A percentile compares a stretch with the other conserved stretches of the same genome.
These are phyloP conservation scores for Pseudopithomyces chartarum DNA, from an alignment of 2,329 filamentous ascomycete genomes.

Conservation along the genomic window DNA sequence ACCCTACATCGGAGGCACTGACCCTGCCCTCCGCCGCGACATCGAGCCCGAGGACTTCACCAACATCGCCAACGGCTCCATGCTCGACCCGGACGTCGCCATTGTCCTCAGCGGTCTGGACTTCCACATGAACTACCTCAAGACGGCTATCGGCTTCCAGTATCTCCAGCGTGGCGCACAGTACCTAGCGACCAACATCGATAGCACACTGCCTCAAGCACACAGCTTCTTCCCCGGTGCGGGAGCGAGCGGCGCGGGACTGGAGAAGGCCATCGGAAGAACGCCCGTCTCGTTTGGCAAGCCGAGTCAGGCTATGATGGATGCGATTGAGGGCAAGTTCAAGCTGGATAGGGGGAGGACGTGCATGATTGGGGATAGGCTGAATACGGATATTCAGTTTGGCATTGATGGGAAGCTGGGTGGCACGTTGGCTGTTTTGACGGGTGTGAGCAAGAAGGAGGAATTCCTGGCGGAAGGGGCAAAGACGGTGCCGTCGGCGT, in stretches of 20 bases:
- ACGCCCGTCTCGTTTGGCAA: constrained; percentile 85
- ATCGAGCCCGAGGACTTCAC: constrained; percentile 81
- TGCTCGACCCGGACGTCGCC: constrained; percentile 86
- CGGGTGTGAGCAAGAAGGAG: constrained; percentile 84
- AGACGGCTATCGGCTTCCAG: constrained; percentile 81
- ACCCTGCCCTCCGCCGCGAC: constrained; percentile 75
- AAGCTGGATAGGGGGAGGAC: constrained; percentile 80
- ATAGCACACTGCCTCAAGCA: constrained; percentile 84
- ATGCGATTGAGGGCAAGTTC: constrained; percentile 96
- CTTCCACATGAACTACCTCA: constrained; percentile 94
- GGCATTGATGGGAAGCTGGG: constrained; percentile 89
- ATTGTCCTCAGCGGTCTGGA: constrained; percentile 89
- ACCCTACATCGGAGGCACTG: constrained; percentile 83
- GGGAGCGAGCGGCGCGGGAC: constrained; percentile 77
- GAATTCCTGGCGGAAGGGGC: constrained; percentile 76
- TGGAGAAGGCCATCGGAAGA: constrained; percentile 66
- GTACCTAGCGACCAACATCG: constrained; percentile 92
- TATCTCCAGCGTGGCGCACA: constrained; percentile 82
- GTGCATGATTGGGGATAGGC: constrained; percentile 93
- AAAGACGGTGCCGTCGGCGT: constrained; percentile 75
- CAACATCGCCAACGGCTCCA: constrained; percentile 71
- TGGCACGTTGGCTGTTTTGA: constrained; percentile 88
- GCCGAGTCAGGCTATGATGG: constrained; percentile 99
- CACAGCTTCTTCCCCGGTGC: constrained; percentile 89
- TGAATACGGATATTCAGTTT: constrained; percentile 96